phyloP scores from a whole-genome alignment of 495 filamentous ascomycete species.

The Aspergillus kassunensis region DNA sequence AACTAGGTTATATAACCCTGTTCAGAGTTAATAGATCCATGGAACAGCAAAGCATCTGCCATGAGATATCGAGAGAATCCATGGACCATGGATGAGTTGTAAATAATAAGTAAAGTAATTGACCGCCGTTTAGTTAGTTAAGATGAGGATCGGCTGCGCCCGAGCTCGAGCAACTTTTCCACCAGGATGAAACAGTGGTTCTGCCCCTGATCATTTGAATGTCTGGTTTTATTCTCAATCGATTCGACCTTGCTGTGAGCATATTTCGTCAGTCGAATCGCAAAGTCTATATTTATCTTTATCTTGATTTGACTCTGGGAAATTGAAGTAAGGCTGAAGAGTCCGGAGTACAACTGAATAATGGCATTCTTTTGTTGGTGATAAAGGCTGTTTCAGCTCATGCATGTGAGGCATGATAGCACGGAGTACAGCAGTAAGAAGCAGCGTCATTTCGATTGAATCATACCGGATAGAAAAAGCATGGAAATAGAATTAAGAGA shows the following conservation, averaged over 20 bases:
- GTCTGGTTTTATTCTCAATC: neutral
- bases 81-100: neutral
- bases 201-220: slow-evolving; percentile 17
- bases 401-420: too few species aligned
- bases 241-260: too few species aligned
- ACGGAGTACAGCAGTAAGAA: too few species aligned
- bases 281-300: neutral
- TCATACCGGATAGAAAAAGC: too few species aligned
- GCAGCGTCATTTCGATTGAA: too few species aligned
- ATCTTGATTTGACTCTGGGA: neutral
- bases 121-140: slow-evolving; percentile 7
- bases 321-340: too few species aligned
- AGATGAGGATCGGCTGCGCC: slow-evolving; percentile 20
- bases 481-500: too few species aligned
- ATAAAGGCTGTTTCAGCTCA: neutral
- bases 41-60: neutral
- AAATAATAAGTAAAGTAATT: neutral
- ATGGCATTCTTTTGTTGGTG: neutral
- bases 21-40: neutral
- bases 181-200: slow-evolving; percentile 19
- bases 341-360: too few species aligned
- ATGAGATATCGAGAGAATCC: neutral
- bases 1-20: too few species aligned
- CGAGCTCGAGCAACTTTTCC: slow-evolving; percentile 14
- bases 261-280: too few species aligned